These are phyloP conservation scores for Fistulina hepatica DNA, from an alignment of 1,284 basidiomycete genomes.

Conservation along the genomic window DNA sequence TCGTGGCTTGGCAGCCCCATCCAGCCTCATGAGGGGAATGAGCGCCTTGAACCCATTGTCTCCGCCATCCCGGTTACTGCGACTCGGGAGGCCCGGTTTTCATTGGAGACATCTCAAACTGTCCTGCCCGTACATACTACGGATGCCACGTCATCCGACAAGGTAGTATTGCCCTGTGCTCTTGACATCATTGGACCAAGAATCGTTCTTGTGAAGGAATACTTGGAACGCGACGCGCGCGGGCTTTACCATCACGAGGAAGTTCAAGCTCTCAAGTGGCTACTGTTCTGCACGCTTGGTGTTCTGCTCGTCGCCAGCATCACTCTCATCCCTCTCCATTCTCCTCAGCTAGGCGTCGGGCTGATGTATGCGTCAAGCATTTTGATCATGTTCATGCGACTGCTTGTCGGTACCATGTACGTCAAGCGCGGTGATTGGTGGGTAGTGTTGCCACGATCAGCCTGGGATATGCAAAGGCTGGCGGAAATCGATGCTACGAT, in stretches of 20 bases:
- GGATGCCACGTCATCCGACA: too few species aligned
- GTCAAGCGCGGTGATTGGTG: conserved; percentile 1
- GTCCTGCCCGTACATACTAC: background rate
- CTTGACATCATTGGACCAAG: too few species aligned
- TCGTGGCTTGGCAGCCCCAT: conserved; percentile 18
- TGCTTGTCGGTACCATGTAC: conserved; percentile 6
- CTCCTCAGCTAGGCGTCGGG: too few species aligned
- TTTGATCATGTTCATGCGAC: too few species aligned
- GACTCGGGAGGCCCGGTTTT: too few species aligned
- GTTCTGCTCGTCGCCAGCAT: background rate
- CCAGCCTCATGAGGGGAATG: conserved; percentile 14
- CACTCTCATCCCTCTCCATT: background rate
- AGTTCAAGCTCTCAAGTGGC: conserved; percentile 1
- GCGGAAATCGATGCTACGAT: too few species aligned
- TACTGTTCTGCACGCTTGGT: background rate
- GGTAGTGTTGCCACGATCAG: too few species aligned
- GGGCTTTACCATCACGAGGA: conserved; percentile 6
- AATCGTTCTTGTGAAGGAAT: too few species aligned
- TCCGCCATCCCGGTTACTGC: conserved; percentile 15
- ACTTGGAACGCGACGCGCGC: background rate
- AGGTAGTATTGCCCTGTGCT: too few species aligned
- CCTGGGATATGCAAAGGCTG: too few species aligned
- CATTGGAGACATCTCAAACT: too few species aligned
- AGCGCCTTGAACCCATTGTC: conserved; percentile 17
- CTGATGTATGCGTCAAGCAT: too few species aligned